Percentiles rank a stretch among this genome's conserved stretches.
phyloP scores from a whole-genome alignment of 306 rosid species.

The Vachellia pachyceras region DNA sequence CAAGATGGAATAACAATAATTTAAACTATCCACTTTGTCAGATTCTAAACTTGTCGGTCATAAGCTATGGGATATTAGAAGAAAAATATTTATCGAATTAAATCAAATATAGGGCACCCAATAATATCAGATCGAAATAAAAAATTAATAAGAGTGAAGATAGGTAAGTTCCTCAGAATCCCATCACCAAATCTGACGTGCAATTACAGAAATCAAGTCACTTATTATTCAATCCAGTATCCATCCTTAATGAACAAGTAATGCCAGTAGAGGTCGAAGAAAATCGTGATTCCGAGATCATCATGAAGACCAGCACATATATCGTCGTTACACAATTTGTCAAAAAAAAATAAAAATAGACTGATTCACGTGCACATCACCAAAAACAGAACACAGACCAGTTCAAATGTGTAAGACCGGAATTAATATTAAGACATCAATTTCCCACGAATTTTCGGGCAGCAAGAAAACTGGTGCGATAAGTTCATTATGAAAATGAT shows the following conservation, averaged over 20 bases:
- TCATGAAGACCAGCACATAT: background rate
- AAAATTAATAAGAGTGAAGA: background rate
- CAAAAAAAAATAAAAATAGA: background rate
- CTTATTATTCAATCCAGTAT: background rate
- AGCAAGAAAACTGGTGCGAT: conserved; percentile 3
- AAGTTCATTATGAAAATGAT: background rate
- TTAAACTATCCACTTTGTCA: background rate
- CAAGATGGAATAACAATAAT: background rate
- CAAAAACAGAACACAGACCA: conserved; percentile 2
- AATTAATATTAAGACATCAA: background rate
- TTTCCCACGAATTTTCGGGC: background rate
- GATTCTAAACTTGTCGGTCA: background rate
- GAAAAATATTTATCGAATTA: background rate
- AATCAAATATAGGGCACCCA: background rate
- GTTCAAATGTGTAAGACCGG: background rate
- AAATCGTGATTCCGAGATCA: conserved; percentile 2
- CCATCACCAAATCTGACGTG: background rate
- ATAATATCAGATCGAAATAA: background rate
- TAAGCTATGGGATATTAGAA: background rate
- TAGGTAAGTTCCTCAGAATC: background rate
- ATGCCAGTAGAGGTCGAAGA: background rate
- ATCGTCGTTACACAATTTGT: background rate
- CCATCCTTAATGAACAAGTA: background rate
- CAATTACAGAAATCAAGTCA: background rate
- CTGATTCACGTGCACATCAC: background rate